Base-by-base conservation (phyloP, 2,329 filamentous ascomycete species). In the Colletotrichum trifolii region DNA sequence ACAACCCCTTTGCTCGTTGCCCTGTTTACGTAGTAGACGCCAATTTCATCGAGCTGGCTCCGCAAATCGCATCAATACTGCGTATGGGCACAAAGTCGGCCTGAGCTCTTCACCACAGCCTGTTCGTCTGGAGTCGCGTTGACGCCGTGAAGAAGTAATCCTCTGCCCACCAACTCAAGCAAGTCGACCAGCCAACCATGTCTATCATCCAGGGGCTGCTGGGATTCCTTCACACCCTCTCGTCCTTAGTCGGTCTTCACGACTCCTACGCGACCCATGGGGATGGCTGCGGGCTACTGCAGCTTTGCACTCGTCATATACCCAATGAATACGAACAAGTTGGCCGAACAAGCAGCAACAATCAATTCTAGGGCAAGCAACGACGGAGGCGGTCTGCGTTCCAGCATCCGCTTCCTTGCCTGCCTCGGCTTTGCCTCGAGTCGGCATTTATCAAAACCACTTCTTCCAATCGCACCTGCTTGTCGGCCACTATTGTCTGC, bases 111-210 rank as follows among this genome's bases (percentile, higher is more conserved):
- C n/a, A 40, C 12, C 33, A 17, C 34, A 35, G 53, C 42, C 47
- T 52, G 57, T 65, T 56, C 57, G 33, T 65, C 57, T 57, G 45
- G 40, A 45, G 25, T 50, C 57, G 33, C 43, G 46, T 17, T 13
- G 38, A 50, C 15, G 34, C 53, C 39, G 25, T 25, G 25, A 25
- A 25, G 25, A 25, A 17, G 52, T 15, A 36, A 15, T 46, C 12
- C 39, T 40, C 55, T 55, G 45, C 45, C 45, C 15, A 40, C 50
- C 62, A 17, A 13, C 54, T 60, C 42, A 50, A 42, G 48, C 53
- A 49, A 43, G 56, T 42, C 57, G 53, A 55, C 57, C 35, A 52
- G 62, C 62, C 57, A 65, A 52, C 62, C 57, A 65, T 62, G 57
- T 52, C 45, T 47, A 7, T 12, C 12, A 11, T 34, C 12, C 57